Percentiles rank a stretch among this genome's conserved stretches.
phyloP scores from a whole-genome alignment of 2,329 filamentous ascomycete species.

The Leptographium lundbergii region DNA sequence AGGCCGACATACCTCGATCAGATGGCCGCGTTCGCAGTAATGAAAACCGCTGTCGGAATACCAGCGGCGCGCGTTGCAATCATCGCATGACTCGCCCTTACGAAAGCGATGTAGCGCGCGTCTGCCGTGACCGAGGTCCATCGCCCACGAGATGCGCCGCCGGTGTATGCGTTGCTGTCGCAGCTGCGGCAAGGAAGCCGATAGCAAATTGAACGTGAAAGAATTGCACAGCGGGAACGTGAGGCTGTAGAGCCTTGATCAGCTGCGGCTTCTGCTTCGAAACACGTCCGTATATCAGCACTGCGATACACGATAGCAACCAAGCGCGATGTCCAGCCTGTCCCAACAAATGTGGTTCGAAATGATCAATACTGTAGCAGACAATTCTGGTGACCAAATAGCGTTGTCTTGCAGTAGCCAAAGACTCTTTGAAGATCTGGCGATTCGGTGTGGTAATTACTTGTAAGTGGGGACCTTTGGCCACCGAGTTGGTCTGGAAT shows the following conservation, averaged over 20 bases:
- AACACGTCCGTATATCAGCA: neutral
- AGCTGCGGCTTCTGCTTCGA: neutral
- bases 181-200: neutral
- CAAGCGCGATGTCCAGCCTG: too few relatives aligned
- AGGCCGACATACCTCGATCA: slow-evolving; percentile 47
- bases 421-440: too few relatives aligned
- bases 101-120: slow-evolving; percentile 37
- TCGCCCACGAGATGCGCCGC: slow-evolving; percentile 11
- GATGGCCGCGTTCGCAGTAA: slow-evolving; percentile 72
- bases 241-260: neutral
- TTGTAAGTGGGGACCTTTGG: too few relatives aligned
- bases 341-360: too few relatives aligned
- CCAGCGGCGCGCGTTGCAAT: slow-evolving; percentile 60
- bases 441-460: too few relatives aligned
- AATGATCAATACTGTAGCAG: too few relatives aligned
- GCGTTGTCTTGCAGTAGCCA: too few relatives aligned
- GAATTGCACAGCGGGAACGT: neutral
- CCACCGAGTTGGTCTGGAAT: too few relatives aligned
- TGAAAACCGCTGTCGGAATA: slow-evolving; percentile 64
- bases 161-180: neutral
- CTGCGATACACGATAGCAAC: neutral
- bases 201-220: neutral
- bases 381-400: too few relatives aligned
- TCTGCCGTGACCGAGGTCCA: slow-evolving; percentile 22
- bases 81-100: slow-evolving; percentile 40